Conservation (phyloP, 176 grass and related monocot genomes). For the Aechmea fasciata region DNA sequence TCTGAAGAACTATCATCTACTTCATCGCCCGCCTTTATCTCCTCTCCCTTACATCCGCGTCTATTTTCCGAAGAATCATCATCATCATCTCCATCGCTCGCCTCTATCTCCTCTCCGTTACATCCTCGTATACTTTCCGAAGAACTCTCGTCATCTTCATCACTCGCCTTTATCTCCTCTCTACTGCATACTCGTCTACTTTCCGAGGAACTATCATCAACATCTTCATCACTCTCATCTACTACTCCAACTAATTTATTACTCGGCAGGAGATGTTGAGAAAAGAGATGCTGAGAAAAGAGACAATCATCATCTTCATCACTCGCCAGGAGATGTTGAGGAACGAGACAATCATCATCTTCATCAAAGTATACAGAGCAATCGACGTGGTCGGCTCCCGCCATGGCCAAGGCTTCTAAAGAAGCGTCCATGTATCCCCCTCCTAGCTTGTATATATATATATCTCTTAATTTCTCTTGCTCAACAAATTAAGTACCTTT, state of each 20-base stretch:
- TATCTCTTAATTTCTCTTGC: conserved; percentile 12
- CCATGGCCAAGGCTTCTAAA: conserved; percentile 34
- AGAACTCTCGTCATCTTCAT: background rate
- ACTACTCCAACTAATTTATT: background rate
- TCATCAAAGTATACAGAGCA: conserved; percentile 2
- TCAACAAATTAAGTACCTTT: background rate
- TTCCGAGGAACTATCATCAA: background rate
- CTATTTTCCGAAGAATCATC: background rate
- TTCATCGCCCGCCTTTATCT: conserved; percentile 13
- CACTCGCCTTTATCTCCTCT: conserved; percentile 14
- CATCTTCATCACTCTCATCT: background rate
- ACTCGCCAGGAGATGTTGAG: conserved; percentile 19
- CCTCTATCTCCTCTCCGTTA: conserved; percentile 16
- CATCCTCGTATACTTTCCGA: background rate
- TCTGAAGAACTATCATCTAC: background rate
- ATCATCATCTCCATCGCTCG: background rate
- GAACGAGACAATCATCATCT: background rate
- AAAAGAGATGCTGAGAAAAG: too few relatives aligned
- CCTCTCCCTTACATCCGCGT: conserved; percentile 6
- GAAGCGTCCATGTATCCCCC: conserved; percentile 1
- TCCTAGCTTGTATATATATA: background rate
- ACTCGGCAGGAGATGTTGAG: conserved; percentile 20
- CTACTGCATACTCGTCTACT: conserved; percentile 1
- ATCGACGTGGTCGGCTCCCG: conserved; percentile 20
- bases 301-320: conserved; percentile 3